Evolutionary conservation across 768 basidiomycete species (phyloP).

Genomic region (Cubamyces sp.): DNA sequence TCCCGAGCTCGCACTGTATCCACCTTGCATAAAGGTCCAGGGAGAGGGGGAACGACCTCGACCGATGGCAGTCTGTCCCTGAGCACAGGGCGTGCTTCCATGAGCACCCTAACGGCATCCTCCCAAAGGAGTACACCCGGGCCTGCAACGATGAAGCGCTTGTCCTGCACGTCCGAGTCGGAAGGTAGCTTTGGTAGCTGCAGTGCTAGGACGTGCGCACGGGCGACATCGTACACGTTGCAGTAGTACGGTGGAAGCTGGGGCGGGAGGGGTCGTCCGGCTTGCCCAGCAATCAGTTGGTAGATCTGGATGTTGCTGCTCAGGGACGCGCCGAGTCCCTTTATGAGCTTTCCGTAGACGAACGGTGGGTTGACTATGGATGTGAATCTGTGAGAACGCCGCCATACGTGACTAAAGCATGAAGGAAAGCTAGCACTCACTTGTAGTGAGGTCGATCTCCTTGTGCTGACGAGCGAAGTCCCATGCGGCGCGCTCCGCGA

Average conservation of each 20-base stretch:
- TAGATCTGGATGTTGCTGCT: slow-evolving; percentile 34
- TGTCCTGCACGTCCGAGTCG: slow-evolving; percentile 6
- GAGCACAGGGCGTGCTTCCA: slow-evolving; percentile 30
- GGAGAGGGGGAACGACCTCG: not conserved
- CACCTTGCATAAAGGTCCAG: slow-evolving; percentile 1
- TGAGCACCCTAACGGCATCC: slow-evolving; percentile 32
- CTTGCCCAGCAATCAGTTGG: slow-evolving; percentile 27
- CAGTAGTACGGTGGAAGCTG: slow-evolving; percentile 32
- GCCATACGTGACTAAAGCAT: too few relatives aligned
- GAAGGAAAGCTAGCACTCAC: slow-evolving; percentile 3
- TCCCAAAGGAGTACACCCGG: slow-evolving; percentile 32
- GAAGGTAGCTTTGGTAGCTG: slow-evolving; percentile 5
- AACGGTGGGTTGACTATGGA: slow-evolving; percentile 37
- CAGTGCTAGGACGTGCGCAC: slow-evolving; percentile 37
- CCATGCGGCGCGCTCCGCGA: slow-evolving; percentile 33
- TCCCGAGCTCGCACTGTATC: not conserved
- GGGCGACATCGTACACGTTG: slow-evolving; percentile 39
- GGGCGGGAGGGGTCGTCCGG: slow-evolving; percentile 21
- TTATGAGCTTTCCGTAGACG: slow-evolving; percentile 32
- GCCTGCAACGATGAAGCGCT: slow-evolving; percentile 33
- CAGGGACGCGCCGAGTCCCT: slow-evolving; percentile 18
- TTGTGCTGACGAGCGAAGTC: slow-evolving; percentile 32
- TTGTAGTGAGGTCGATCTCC: slow-evolving; percentile 31
- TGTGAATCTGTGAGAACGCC: too few relatives aligned
- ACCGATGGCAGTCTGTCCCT: slow-evolving; percentile 28